Conservation (phyloP, 2,329 filamentous ascomycete genomes). For the Parasarocladium wereldwijsianum region DNA sequence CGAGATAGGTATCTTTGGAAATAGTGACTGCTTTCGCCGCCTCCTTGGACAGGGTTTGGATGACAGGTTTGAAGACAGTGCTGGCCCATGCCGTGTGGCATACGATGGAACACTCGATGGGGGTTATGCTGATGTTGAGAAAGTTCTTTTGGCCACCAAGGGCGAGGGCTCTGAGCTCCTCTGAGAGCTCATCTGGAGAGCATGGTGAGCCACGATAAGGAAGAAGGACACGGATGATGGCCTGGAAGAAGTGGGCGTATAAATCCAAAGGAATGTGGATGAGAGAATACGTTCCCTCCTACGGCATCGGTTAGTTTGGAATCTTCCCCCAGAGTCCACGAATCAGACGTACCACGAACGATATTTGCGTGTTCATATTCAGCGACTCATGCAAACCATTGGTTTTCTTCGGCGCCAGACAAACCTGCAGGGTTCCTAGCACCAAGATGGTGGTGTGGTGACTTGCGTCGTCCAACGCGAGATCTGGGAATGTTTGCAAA, state of each 20-base stretch:
- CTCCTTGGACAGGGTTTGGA: conserved; percentile 45
- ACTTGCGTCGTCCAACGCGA: too few relatives aligned
- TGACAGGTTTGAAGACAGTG: conserved; percentile 59
- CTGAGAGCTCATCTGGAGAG: conserved; percentile 11
- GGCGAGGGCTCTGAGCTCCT: conserved; percentile 26
- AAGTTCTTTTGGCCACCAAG: conserved; percentile 60
- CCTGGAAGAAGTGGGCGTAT: conserved; percentile 66
- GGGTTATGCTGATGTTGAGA: conserved; percentile 85
- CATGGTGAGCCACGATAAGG: conserved; percentile 35
- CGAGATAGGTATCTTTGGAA: conserved; percentile 70
- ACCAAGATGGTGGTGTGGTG: too few relatives aligned
- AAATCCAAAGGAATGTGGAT: conserved; percentile 79
- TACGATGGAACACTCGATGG: conserved; percentile 83
- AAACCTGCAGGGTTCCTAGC: too few relatives aligned
- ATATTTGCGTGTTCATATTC: conserved; percentile 34
- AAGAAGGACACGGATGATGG: conserved; percentile 73
- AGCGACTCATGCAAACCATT: neutral
- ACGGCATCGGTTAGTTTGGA: conserved; percentile 9
- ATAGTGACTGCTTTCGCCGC: conserved; percentile 47
- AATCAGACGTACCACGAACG: conserved; percentile 29
- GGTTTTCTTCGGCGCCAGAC: too few relatives aligned
- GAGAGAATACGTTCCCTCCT: conserved; percentile 79
- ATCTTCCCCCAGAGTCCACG: neutral
- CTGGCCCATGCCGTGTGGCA: conserved; percentile 65
- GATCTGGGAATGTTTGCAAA: too few relatives aligned